Evolutionary conservation across 2,329 filamentous ascomycete genomes (phyloP), one percentile per base, ranked within the genome.

Genomic region (Leptosphaerulina australis): DNA sequence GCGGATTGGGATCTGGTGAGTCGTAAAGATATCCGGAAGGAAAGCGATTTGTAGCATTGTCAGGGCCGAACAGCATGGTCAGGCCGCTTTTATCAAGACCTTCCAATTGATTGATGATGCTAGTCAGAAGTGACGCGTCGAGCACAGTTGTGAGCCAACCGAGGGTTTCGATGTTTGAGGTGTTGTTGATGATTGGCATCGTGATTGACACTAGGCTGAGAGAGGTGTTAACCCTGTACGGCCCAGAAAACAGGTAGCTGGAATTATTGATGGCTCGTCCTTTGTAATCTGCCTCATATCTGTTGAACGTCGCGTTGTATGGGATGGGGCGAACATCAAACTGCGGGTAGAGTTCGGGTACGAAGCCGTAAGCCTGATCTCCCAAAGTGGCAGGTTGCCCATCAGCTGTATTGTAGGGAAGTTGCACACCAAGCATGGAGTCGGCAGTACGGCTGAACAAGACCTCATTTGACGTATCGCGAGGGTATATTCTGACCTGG

Each of bases 141-240:
- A 88, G 81, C n/a, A 96, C 78, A 2, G 93, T 76, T 1, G 91
- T 96, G 76, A 96, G 82, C 77, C 91, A 96, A 1, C 90, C 92
- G 4, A 96, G 78, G 0, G 93, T 82, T 55, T 88, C 85, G 3
- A 75, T 76, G 31, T 74, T 69, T 2, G 81, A 80, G 2, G 79
- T 79, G 58, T 86, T 88, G 67, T 88, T 85, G 52, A 89, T 81
- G 44, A 97, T 84, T 0, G 91, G 90, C 12, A 93, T 75, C 0
- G 91, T 96, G 50, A 96, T 77, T 2, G 91, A 96, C 10, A 96
- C 70, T 9, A 97, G 76, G 17, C 89, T 88, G 56, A 88, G 88
- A 0, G 84, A 83, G 34, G 82, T 76, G 67, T 95, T 94, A 56
- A 94, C 73, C 18, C 83, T 77, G 49, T 90, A 78, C 0, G 91